These are phyloP conservation scores for Euryodendron excelsum DNA, from an alignment of 148 eudicot genomes.

Conservation along the genomic window DNA sequence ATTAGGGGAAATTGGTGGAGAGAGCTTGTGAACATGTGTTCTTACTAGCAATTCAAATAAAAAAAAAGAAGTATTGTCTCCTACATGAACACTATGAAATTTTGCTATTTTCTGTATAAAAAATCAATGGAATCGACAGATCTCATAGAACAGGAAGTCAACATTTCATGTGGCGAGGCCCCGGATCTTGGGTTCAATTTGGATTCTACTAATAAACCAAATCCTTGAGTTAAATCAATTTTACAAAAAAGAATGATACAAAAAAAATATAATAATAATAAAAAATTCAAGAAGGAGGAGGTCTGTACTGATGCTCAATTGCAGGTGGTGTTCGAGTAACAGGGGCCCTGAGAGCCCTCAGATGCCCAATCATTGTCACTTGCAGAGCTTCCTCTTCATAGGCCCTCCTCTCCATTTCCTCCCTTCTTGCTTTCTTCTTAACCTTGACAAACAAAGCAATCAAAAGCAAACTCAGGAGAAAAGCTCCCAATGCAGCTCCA, in stretches of 20 bases:
- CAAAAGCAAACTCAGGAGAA: constrained; percentile 60
- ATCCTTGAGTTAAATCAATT: constrained; percentile 11
- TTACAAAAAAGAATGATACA: constrained; percentile 8
- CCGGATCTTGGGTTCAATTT: too few relatives aligned
- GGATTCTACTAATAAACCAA: neutral
- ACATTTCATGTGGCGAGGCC: too few relatives aligned
- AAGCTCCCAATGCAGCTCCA: constrained; percentile 80
- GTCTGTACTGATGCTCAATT: constrained; percentile 55
- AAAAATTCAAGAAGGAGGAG: constrained; percentile 34
- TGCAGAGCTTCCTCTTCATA: constrained; percentile 89
- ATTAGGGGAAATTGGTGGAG: too few relatives aligned
- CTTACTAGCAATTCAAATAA: too few relatives aligned
- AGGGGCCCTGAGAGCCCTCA: constrained; percentile 64
- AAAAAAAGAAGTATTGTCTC: too few relatives aligned
- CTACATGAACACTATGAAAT: too few relatives aligned
- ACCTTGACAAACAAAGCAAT: constrained; percentile 82
- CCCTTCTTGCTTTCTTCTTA: constrained; percentile 75
- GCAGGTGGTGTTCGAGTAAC: constrained; percentile 58
- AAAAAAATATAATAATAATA: neutral
- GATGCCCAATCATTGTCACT: constrained; percentile 93
- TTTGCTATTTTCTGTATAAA: too few relatives aligned
- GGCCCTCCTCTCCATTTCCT: constrained; percentile 82
- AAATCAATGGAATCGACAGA: neutral
- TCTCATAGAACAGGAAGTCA: neutral
- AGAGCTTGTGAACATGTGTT: too few relatives aligned